Base-by-base conservation (phyloP, 2,329 filamentous ascomycete species). In the Exophiala lecanii-corni region DNA sequence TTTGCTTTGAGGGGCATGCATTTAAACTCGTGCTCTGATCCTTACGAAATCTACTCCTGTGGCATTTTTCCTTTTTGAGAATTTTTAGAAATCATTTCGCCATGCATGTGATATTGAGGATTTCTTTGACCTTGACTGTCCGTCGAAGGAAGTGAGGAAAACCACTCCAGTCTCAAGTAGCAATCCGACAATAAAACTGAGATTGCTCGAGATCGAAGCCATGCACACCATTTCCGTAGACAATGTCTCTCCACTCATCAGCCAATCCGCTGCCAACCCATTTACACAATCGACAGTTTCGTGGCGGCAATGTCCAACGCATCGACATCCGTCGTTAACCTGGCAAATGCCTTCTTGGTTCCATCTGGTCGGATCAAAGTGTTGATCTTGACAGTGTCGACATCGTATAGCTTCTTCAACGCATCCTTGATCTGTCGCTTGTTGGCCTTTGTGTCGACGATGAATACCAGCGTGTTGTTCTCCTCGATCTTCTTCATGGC, bases 401-500 rank as follows among this genome's bases (percentile, higher is more conserved):
- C 92, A 71, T 97, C 92, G 73, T 98, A 98, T 59, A 97, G 84
- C 84, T 92, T 95, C 89, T 97, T 98, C 60, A 98, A 78, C 55
- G 91, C 86, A 64, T 82, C 78, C 82, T 96, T 96, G 78, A 98
- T 98, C 79, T 98, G 92, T 69, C 89, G 83, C 87, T 98, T 98
- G 84, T 98, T 98, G 72, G 91, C 83, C 84, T 94, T 94, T 72
- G 91, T 76, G 61, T 96, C 86, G 66, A 94, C 88, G 62, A 95
- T 94, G 81, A 96, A 96, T 68, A 94, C 88, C 40, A 98, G 82
- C 59, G 92, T 98, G 82, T 98, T 98, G 83, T 98, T 89, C 85
- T 98, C 92, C 81, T 98, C 92, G 62, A 98, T 96, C 86, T 96
- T 96, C 88, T 98, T 98, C 91, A 98, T 97, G 66, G 94, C 92